These are phyloP conservation scores for Phialocephala sp. DNA, from an alignment of 2,329 filamentous ascomycete genomes.

Conservation along the genomic window DNA sequence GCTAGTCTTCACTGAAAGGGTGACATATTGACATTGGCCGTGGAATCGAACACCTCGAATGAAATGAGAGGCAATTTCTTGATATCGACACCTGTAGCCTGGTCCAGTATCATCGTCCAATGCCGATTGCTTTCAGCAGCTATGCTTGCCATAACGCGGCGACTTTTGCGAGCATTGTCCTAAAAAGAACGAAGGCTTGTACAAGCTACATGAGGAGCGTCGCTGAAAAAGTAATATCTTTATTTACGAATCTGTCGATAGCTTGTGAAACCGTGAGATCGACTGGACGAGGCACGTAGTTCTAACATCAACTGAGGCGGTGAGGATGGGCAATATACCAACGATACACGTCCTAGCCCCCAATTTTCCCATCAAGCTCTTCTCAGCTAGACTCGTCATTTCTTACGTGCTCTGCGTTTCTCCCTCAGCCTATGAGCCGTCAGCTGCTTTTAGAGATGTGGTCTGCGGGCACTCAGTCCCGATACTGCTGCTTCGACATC, in stretches of 20 bases:
- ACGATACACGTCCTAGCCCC: too few species aligned
- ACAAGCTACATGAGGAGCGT: not conserved
- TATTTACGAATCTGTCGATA: too few species aligned
- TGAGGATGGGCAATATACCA: not conserved
- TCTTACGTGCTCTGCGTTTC: too few species aligned
- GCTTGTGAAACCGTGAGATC: not conserved
- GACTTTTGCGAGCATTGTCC: not conserved
- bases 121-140: not conserved
- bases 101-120: too few species aligned
- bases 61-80: not conserved
- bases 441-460: too few species aligned
- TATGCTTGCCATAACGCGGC: not conserved
- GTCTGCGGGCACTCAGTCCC: too few species aligned
- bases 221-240: too few species aligned
- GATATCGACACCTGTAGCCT: not conserved
- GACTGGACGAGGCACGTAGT: too few species aligned
- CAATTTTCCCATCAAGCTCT: too few species aligned
- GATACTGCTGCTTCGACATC: too few species aligned
- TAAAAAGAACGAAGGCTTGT: not conserved
- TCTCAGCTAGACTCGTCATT: too few species aligned
- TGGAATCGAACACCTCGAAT: not conserved
- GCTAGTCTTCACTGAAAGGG: not conserved
- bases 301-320: not conserved
- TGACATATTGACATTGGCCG: not conserved
- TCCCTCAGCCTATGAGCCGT: too few species aligned